Conservation (phyloP, 1,284 basidiomycete species). For the Grifola frondosa region DNA sequence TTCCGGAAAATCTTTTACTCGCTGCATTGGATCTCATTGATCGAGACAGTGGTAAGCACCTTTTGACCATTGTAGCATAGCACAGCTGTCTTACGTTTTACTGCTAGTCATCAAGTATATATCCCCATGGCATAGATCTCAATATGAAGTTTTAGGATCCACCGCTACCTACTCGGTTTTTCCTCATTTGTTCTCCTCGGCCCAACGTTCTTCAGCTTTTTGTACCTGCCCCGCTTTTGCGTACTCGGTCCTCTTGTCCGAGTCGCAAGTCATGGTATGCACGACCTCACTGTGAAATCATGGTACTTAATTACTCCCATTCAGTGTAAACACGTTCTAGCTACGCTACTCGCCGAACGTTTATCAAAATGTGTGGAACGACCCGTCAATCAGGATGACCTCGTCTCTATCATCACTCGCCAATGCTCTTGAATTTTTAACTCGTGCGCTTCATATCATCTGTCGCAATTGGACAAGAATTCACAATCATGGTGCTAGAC, state of each 20-base stretch:
- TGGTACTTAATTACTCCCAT: too few relatives aligned
- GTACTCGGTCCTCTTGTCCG: slow-evolving; percentile 56
- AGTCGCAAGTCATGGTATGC: slow-evolving; percentile 63
- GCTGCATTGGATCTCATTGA: slow-evolving; percentile 75
- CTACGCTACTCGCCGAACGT: slow-evolving; percentile 55
- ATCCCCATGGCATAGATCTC: slow-evolving; percentile 52
- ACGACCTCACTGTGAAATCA: not conserved
- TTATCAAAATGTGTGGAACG: slow-evolving; percentile 52
- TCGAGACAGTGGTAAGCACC: slow-evolving; percentile 51
- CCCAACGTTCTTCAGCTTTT: slow-evolving; percentile 43
- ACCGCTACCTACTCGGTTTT: slow-evolving; percentile 62
- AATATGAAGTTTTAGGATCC: slow-evolving; percentile 68
- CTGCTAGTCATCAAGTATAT: slow-evolving; percentile 60
- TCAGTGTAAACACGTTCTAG: slow-evolving; percentile 82
- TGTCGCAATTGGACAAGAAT: too few relatives aligned
- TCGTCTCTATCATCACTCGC: slow-evolving; percentile 32
- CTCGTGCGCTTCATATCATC: too few relatives aligned
- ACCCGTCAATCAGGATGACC: slow-evolving; percentile 44
- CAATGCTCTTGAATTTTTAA: too few relatives aligned
- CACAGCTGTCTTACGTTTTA: not conserved
- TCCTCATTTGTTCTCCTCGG: slow-evolving; percentile 43
- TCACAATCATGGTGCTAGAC: too few relatives aligned
- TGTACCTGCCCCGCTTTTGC: slow-evolving; percentile 77
- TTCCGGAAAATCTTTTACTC: slow-evolving; percentile 60
- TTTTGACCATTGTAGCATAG: not conserved